Percentiles rank a stretch among this genome's conserved stretches.
Conservation (phyloP, 2,329 filamentous ascomycete genomes). For the Ascochyta viciae-villosae region DNA sequence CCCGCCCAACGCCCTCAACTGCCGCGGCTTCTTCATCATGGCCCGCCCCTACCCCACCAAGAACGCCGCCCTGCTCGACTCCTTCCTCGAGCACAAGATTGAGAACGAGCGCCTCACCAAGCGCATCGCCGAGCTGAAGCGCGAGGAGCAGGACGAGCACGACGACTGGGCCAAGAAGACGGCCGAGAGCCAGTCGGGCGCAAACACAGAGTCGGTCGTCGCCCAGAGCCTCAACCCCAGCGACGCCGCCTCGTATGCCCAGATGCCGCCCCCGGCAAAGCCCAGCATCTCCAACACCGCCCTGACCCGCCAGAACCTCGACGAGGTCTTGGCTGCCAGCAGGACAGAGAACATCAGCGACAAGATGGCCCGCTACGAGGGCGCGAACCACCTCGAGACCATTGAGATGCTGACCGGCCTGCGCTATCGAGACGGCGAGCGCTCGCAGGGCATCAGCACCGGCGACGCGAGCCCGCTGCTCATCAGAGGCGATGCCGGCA, state of each 20-base stretch:
- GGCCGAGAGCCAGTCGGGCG: constrained; percentile 48
- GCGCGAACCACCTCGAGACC: constrained; percentile 75
- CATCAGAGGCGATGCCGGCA: constrained; percentile 84
- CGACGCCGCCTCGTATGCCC: constrained; percentile 53
- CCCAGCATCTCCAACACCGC: constrained; percentile 68
- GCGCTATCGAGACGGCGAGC: constrained; percentile 85
- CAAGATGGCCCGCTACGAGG: constrained; percentile 84
- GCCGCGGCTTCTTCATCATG: constrained; percentile 93
- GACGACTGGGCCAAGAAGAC: constrained; percentile 69
- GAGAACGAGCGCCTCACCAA: constrained; percentile 89
- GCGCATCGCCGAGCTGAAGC: constrained; percentile 82
- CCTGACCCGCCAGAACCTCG: constrained; percentile 80
- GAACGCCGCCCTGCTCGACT: constrained; percentile 84
- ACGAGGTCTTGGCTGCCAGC: constrained; percentile 70
- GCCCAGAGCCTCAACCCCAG: constrained; percentile 54
- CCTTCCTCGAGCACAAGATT: constrained; percentile 95
- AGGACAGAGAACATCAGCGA: constrained; percentile 79
- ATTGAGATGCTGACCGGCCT: constrained; percentile 94
- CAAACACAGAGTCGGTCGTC: constrained; percentile 34
- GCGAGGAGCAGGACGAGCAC: constrained; percentile 82
- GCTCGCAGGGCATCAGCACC: constrained; percentile 85
- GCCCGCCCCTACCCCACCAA: constrained; percentile 87
- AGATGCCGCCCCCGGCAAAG: constrained; percentile 73
- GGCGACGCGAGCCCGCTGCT: constrained; percentile 81
- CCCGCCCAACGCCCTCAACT: constrained; percentile 68